phyloP scores from a whole-genome alignment of 768 basidiomycete genomes.

The Pleurotus djamor region DNA sequence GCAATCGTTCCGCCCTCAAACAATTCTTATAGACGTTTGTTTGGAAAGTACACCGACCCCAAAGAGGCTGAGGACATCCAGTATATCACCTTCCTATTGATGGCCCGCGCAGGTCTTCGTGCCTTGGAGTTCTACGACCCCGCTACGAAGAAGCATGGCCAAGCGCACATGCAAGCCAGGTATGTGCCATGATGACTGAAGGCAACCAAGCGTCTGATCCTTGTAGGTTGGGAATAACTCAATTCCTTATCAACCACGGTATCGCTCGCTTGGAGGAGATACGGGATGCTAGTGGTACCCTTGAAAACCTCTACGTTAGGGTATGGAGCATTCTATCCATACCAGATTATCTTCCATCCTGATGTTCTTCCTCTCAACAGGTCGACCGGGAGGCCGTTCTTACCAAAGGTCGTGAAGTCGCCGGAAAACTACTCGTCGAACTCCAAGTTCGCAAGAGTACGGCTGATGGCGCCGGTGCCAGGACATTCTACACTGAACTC shows the following conservation, averaged over 20 bases:
- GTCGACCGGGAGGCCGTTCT: constrained; percentile 73
- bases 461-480: constrained; percentile 80
- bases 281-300: constrained; percentile 48
- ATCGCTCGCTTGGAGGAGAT: constrained; percentile 72
- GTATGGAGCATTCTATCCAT: constrained; percentile 33
- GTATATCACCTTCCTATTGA: constrained; percentile 77
- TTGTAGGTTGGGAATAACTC: constrained; percentile 75
- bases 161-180: constrained; percentile 92
- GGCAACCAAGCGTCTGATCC: not conserved
- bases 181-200: constrained; percentile 23
- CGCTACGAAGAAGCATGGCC: constrained; percentile 76
- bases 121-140: constrained; percentile 87
- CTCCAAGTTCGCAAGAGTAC: constrained; percentile 86
- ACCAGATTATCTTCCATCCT: not conserved
- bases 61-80: constrained; percentile 77
- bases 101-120: constrained; percentile 82
- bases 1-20: not conserved
- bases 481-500: constrained; percentile 73
- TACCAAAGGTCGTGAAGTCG: constrained; percentile 59
- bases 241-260: constrained; percentile 70
- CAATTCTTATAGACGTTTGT: not conserved
- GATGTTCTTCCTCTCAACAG: constrained; percentile 27
- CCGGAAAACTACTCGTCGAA: constrained; percentile 74
- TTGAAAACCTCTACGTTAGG: constrained; percentile 69
- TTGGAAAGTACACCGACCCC: constrained; percentile 56